Evolutionary conservation across 345 rosid species (phyloP).

Genomic region (Noccaea bulbosa): DNA sequence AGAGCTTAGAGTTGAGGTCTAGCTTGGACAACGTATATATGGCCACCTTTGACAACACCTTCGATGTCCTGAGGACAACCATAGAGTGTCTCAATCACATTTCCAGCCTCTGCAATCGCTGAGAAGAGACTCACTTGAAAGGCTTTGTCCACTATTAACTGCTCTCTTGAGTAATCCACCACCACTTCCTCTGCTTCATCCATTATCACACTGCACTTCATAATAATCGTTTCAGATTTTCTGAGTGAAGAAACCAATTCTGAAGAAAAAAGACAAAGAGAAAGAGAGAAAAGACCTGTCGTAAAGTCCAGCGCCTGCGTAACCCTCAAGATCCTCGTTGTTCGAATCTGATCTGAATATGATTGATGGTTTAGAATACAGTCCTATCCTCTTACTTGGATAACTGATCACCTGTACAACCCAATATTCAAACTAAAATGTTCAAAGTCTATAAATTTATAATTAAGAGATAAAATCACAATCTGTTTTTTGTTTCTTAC

Average conservation of each 20-base stretch:
- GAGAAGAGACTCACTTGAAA: conserved; percentile 68
- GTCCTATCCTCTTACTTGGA: conserved; percentile 94
- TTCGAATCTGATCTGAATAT: conserved; percentile 96
- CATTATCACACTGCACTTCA: conserved; percentile 83
- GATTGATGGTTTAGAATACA: conserved; percentile 80
- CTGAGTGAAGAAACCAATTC: background rate
- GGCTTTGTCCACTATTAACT: conserved; percentile 56
- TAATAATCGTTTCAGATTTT: background rate
- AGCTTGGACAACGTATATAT: conserved; percentile 82
- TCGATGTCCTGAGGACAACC: conserved; percentile 95
- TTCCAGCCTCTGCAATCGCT: conserved; percentile 74
- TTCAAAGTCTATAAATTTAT: background rate
- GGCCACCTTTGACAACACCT: conserved; percentile 81
- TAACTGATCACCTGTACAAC: conserved; percentile 67
- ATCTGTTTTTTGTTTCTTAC: conserved; percentile 46
- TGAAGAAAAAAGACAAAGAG: background rate
- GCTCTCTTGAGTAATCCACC: conserved; percentile 79
- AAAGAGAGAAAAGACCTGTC: conserved; percentile 61
- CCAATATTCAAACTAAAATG: background rate
- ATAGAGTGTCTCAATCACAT: conserved; percentile 72
- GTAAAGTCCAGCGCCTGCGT: conserved; percentile 98
- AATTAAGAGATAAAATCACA: background rate
- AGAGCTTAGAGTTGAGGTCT: conserved; percentile 82
- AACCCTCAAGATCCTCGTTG: conserved; percentile 95
- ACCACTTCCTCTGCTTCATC: conserved; percentile 78